phyloP scores from a whole-genome alignment of 257 asterid genomes.

The Nyctanthes arbortristis region DNA sequence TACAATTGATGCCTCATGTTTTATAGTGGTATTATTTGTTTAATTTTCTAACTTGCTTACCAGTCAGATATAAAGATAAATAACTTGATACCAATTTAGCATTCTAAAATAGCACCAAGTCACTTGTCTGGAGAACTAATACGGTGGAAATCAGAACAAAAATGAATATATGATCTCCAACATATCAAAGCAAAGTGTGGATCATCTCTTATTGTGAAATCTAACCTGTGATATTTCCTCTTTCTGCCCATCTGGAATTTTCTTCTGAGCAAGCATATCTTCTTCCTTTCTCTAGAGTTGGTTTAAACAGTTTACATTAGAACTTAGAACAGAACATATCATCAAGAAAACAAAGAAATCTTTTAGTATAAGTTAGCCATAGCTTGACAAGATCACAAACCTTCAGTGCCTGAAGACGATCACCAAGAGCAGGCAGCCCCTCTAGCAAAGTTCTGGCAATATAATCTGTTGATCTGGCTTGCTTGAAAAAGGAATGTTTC shows the following conservation, averaged over 20 bases:
- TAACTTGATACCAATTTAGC: not conserved
- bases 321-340: slow-evolving; percentile 31
- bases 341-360: slow-evolving; percentile 20
- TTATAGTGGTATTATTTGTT: not conserved
- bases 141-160: not conserved
- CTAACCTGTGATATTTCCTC: slow-evolving; percentile 94
- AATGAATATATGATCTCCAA: not conserved
- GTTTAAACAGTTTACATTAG: slow-evolving; percentile 24
- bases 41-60: not conserved
- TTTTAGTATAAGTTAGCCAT: slow-evolving; percentile 12
- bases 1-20: not conserved
- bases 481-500: too few species aligned
- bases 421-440: slow-evolving; percentile 91
- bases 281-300: slow-evolving; percentile 71
- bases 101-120: not conserved
- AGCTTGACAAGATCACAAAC: slow-evolving; percentile 14
- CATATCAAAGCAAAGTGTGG: not conserved
- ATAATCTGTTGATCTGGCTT: slow-evolving; percentile 89
- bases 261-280: slow-evolving; percentile 98
- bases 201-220: too few species aligned
- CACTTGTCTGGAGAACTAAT: not conserved
- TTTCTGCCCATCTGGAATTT: slow-evolving; percentile 85
- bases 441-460: slow-evolving; percentile 67
- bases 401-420: too few species aligned
- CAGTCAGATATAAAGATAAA: not conserved